A percentile compares a stretch with the other conserved stretches of the same genome.
Evolutionary conservation across 2,329 filamentous ascomycete genomes (phyloP).

Genomic region (Xylaria arbuscula): DNA sequence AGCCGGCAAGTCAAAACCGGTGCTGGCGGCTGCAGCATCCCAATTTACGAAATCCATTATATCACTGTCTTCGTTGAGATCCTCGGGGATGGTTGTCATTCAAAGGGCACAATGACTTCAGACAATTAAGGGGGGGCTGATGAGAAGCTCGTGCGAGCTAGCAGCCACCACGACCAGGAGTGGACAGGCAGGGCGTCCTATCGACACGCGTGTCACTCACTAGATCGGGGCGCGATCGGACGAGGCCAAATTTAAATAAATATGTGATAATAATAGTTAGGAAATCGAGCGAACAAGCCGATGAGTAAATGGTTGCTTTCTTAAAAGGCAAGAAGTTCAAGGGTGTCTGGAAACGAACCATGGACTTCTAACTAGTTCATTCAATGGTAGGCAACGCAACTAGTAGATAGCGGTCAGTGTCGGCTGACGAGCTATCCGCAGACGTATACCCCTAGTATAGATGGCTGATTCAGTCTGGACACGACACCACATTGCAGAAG

Average conservation of each 20-base stretch:
- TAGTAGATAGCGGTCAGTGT: constrained; percentile 28
- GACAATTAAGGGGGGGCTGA: constrained; percentile 7
- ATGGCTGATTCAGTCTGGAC: background rate
- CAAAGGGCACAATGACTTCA: constrained; percentile 34
- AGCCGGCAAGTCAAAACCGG: constrained; percentile 49
- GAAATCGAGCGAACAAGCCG: background rate
- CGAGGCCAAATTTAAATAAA: constrained; percentile 7
- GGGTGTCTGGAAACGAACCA: constrained; percentile 14
- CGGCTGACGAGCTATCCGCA: background rate
- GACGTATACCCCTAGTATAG: background rate
- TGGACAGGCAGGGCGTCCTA: constrained; percentile 24
- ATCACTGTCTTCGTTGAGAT: constrained; percentile 55
- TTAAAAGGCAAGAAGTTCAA: constrained; percentile 15
- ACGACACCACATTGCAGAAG: background rate
- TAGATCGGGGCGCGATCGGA: constrained; percentile 26
- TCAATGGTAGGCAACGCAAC: constrained; percentile 12
- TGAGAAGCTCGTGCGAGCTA: constrained; percentile 24
- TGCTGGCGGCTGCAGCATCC: constrained; percentile 59
- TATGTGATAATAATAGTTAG: constrained; percentile 24
- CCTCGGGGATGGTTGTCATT: constrained; percentile 60
- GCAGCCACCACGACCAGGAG: constrained; percentile 20
- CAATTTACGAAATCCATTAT: constrained; percentile 70
- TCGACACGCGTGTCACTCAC: constrained; percentile 24
- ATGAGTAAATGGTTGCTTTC: constrained; percentile 24
- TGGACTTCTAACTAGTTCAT: constrained; percentile 7